Base-by-base conservation (phyloP, 2,329 filamentous ascomycete genomes). In the Ophiostoma novo-ulmi region DNA sequence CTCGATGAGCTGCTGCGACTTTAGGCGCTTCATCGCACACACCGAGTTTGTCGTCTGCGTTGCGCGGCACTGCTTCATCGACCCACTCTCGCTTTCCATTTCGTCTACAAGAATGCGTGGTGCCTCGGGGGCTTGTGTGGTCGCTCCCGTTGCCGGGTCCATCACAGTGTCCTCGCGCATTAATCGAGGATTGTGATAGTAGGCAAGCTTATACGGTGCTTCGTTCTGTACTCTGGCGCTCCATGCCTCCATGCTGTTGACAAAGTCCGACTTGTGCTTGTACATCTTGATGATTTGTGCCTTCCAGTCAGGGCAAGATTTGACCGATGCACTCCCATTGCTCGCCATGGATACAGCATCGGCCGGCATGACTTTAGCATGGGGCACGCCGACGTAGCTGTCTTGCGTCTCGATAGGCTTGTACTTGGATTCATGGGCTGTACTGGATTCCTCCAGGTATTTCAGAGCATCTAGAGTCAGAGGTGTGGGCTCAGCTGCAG, bases 11-110 rank as follows among this genome's bases (percentile, higher is more conserved):
- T 31, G 14, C 13, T 14, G 52, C 38, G n/a, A 11, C 6, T 44
- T 1, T 31, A 35, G 41, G 5, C 11, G 52, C 7, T 35, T 17
- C 11, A 52, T 35, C 1, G 26, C 58, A 41, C 67, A 69, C n/a
- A 38, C 66, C 1, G 35, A 20, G 10, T 35, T 64, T 10, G 68
- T 11, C 26, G 65, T 71, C 65, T 70, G 71, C n/a, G 68, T 71
- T 1, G 55, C 68, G 8, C 65, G 68, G 14, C 68, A 69, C 17
- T 44, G 44, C 58, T 36, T 31, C 22, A 68, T 22, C 2, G 17
- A 41, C 17, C 2, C 35, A 4, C 61, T 36, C 26, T 63, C 35
- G 31, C 35, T 39, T 10, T 14, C 61, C 17, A 8, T 7, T 10
- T 65, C 58, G 14, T 64, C 26, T 3, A 69, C 22, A 2, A n/a